phyloP scores from a whole-genome alignment of 495 filamentous ascomycete species.

The Hyaloscypha bicolor region DNA sequence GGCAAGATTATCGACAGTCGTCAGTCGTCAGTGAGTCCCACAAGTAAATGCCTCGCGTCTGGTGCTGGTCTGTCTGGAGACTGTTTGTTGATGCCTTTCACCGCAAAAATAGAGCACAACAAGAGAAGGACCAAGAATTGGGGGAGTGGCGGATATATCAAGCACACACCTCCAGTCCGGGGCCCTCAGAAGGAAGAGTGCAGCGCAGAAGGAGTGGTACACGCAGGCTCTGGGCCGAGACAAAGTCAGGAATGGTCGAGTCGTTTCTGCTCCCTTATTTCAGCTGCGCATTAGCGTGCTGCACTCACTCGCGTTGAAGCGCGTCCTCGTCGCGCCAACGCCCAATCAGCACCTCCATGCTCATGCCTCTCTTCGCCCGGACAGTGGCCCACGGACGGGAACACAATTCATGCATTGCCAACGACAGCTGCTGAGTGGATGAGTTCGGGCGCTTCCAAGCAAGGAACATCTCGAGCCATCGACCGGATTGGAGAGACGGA shows the following conservation, averaged over 20 bases:
- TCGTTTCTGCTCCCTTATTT: slow-evolving; percentile 7
- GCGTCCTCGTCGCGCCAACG: slow-evolving; percentile 12
- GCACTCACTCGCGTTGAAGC: slow-evolving; percentile 15
- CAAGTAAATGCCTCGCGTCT: neutral
- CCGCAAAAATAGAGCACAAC: slow-evolving; percentile 1
- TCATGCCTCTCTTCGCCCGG: neutral
- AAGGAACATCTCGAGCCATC: neutral
- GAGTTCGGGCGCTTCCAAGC: neutral
- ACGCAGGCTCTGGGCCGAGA: slow-evolving; percentile 7
- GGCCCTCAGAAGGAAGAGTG: neutral
- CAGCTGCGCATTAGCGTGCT: slow-evolving; percentile 15
- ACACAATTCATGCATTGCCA: slow-evolving; percentile 1
- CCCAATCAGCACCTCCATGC: slow-evolving; percentile 14
- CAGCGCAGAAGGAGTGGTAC: slow-evolving; percentile 17
- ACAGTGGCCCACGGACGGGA: neutral
- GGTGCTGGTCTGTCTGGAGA: neutral
- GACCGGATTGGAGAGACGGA: neutral
- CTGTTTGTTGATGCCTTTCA: slow-evolving; percentile 4
- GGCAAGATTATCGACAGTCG: slow-evolving; percentile 1
- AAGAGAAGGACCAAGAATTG: slow-evolving; percentile 3
- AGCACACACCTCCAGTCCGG: neutral
- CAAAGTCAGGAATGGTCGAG: slow-evolving; percentile 1
- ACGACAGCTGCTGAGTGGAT: slow-evolving; percentile 12
- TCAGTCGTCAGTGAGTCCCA: slow-evolving; percentile 2
- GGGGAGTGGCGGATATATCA: slow-evolving; percentile 24